phyloP scores from a whole-genome alignment of 306 rosid species.

The Lagenaria siceraria region DNA sequence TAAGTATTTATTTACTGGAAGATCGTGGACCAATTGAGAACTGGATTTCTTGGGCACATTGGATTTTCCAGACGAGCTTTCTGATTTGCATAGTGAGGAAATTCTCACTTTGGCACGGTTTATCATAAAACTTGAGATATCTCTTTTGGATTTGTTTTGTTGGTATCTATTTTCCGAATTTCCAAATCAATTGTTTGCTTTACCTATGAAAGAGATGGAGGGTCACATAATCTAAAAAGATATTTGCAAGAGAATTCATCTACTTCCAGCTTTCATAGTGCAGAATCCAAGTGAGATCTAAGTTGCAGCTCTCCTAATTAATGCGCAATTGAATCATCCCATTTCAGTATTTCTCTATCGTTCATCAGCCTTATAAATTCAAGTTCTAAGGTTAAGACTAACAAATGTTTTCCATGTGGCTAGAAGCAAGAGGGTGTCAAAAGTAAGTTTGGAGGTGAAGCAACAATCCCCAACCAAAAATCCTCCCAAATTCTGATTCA shows the following conservation, averaged over 20 bases:
- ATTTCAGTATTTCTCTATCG: neutral
- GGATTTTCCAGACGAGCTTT: neutral
- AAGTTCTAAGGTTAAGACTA: neutral
- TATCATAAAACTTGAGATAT: neutral
- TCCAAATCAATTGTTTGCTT: neutral
- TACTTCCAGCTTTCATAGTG: neutral
- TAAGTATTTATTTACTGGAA: neutral
- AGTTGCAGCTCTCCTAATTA: neutral
- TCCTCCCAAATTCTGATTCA: neutral
- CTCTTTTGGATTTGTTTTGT: neutral
- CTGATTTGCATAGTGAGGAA: neutral
- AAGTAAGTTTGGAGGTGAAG: neutral
- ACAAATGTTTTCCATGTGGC: neutral
- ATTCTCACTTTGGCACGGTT: neutral
- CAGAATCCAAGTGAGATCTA: neutral
- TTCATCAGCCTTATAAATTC: neutral
- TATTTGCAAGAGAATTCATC: neutral
- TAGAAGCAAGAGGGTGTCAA: neutral
- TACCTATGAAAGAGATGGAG: neutral
- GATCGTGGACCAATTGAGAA: neutral
- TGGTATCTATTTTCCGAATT: neutral
- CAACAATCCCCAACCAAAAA: neutral
- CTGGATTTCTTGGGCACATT: neutral
- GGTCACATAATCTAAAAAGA: neutral
- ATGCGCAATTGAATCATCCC: neutral